A percentile compares a stretch with the other conserved stretches of the same genome.
phyloP scores from a whole-genome alignment of 768 basidiomycete genomes.

The Leccinum sublutescens region DNA sequence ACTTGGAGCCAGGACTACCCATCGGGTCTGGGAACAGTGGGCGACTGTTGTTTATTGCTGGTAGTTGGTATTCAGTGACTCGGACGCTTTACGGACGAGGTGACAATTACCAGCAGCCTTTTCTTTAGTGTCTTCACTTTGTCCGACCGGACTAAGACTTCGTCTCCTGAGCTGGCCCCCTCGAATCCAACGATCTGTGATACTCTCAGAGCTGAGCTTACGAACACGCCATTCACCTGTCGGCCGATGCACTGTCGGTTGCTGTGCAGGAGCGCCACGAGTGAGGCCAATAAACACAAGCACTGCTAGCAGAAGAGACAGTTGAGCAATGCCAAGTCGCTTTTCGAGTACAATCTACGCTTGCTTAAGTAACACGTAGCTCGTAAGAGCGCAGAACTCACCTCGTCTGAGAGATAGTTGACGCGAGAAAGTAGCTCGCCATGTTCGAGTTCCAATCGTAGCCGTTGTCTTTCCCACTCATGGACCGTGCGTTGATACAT shows the following conservation, averaged over 20 bases:
- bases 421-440: constrained; percentile 66
- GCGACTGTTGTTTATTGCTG: neutral
- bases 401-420: constrained; percentile 79
- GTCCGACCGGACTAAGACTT: constrained; percentile 31
- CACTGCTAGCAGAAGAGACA: constrained; percentile 78
- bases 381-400: constrained; percentile 28
- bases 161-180: constrained; percentile 23
- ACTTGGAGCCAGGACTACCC: neutral
- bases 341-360: constrained; percentile 81
- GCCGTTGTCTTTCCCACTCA: constrained; percentile 69
- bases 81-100: neutral
- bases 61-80: neutral
- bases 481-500: constrained; percentile 59
- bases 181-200: constrained; percentile 39
- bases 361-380: neutral
- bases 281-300: constrained; percentile 86
- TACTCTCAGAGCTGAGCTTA: constrained; percentile 55
- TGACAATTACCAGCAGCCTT: constrained; percentile 14
- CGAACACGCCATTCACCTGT: constrained; percentile 56
- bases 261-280: constrained; percentile 53
- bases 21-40: neutral
- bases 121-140: constrained; percentile 10
- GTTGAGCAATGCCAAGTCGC: constrained; percentile 83
- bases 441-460: constrained; percentile 68
- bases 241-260: constrained; percentile 19